Evolutionary conservation across 176 grass and related monocot genomes (phyloP), one percentile per base, ranked within the genome.

Genomic region (Juncus inflexus): DNA sequence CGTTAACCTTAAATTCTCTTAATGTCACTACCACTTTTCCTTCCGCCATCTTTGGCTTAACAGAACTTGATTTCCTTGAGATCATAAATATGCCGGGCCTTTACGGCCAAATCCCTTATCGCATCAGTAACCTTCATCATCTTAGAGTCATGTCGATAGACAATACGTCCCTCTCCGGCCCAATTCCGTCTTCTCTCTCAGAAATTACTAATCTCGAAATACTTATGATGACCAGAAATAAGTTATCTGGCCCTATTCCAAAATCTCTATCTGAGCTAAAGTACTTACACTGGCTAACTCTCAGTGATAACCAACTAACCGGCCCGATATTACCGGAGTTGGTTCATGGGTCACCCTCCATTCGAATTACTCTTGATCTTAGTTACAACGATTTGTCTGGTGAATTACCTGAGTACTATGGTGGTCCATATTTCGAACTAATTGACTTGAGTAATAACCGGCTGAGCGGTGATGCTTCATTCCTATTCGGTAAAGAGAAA

Each of bases 31-130:
- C 40, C 3, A 1, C 53, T 15, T 41, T 72, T 35, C 68, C 54
- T 12, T 0, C 12, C 1, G 68, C 68, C 6, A 13, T 72, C 38
- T 39, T 50, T 8, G 12, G 15, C 10, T 60, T 72, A 57, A 50
- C 37, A 4, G 15, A 72, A 50, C 54, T 60, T 6, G 37, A 49
- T 2, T 4, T 15, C 35, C 3, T 60, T 6, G 3, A 9, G n/a
- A 43, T 19, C 3, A n/a, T 15, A 12, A 5, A 60, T 49, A 8
- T 39, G 9, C 13, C 6, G 1, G 12, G 6, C 5, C 54, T 72
- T n/a, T 49, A 60, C 52, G 68, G 68, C 37, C 54, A 15, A 5
- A 72, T 72, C 45, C 68, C 68, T 41, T 4, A 42, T 64, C 37
- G n/a, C 35, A 37, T 64, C 16, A 15, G 36, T 35, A 64, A 64